Conservation (phyloP, 495 filamentous ascomycete species). For the Coniosporium apollinis region DNA sequence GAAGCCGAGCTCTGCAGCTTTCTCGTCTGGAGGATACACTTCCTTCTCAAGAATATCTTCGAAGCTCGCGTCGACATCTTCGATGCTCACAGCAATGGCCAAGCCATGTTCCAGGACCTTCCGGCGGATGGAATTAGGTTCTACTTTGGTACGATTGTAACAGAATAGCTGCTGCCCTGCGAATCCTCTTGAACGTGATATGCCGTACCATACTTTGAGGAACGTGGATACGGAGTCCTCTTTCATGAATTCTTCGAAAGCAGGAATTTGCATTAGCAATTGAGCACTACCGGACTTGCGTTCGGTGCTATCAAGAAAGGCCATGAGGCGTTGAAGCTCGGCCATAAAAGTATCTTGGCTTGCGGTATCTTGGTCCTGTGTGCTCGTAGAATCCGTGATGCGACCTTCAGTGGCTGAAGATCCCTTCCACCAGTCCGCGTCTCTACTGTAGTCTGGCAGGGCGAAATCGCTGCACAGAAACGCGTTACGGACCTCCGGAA, state of each 20-base stretch:
- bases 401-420: slow-evolving; percentile 8
- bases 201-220: background rate
- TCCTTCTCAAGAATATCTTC: too few relatives aligned
- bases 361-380: slow-evolving; percentile 1
- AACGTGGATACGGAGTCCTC: background rate
- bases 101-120: too few relatives aligned
- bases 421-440: slow-evolving; percentile 14
- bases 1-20: slow-evolving; percentile 8
- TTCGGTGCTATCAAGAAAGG: slow-evolving; percentile 10
- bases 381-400: slow-evolving; percentile 1
- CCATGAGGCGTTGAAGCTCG: slow-evolving; percentile 17
- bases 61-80: too few relatives aligned
- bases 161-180: too few relatives aligned
- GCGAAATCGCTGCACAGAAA: slow-evolving; percentile 8
- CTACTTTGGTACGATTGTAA: too few relatives aligned
- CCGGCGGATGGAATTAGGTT: too few relatives aligned
- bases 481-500: slow-evolving; percentile 9
- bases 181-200: background rate
- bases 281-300: slow-evolving; percentile 10
- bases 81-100: too few relatives aligned
- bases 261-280: slow-evolving; percentile 3
- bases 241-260: background rate
- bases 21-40: too few relatives aligned
- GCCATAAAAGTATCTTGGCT: slow-evolving; percentile 2
- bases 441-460: slow-evolving; percentile 8